These are phyloP conservation scores for Theileria annulata DNA, from an alignment of 169 alveolate genomes.

Conservation along the genomic window DNA sequence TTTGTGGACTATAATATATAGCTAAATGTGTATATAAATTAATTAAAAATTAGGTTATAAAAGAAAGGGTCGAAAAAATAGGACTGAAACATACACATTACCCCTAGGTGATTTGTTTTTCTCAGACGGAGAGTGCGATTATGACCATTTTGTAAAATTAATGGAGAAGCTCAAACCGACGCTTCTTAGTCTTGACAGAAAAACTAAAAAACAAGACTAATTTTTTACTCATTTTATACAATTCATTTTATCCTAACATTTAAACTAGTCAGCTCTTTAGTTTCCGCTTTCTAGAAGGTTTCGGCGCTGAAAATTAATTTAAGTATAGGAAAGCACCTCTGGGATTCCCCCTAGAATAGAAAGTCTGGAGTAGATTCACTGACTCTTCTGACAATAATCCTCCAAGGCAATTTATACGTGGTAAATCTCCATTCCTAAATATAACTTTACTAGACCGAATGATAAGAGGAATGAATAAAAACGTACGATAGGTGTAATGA, in stretches of 20 bases:
- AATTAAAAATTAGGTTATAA: constrained; percentile 23
- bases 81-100: constrained; percentile 3
- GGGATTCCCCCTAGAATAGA: constrained; percentile 64
- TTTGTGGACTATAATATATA: not conserved
- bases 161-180: constrained; percentile 32
- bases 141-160: constrained; percentile 25
- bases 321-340: constrained; percentile 5
- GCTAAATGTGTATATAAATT: too few relatives aligned
- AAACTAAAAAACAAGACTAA: not conserved
- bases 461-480: too few relatives aligned
- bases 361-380: constrained; percentile 43
- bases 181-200: constrained; percentile 11
- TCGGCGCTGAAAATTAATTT: constrained; percentile 16
- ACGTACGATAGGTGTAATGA: constrained; percentile 63
- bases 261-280: not conserved
- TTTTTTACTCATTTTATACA: not conserved
- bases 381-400: constrained; percentile 55
- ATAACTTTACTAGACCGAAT: too few relatives aligned
- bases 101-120: constrained; percentile 56
- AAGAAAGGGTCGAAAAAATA: not conserved
- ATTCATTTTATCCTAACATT: not conserved
- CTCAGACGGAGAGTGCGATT: constrained; percentile 51
- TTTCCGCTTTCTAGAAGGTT: constrained; percentile 19
- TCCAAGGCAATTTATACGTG: constrained; percentile 28
- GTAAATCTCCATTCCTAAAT: constrained; percentile 53